These are phyloP conservation scores for Catenaria anguillulae DNA, from an alignment of 371 early-diverging fungal genomes.

Conservation along the genomic window DNA sequence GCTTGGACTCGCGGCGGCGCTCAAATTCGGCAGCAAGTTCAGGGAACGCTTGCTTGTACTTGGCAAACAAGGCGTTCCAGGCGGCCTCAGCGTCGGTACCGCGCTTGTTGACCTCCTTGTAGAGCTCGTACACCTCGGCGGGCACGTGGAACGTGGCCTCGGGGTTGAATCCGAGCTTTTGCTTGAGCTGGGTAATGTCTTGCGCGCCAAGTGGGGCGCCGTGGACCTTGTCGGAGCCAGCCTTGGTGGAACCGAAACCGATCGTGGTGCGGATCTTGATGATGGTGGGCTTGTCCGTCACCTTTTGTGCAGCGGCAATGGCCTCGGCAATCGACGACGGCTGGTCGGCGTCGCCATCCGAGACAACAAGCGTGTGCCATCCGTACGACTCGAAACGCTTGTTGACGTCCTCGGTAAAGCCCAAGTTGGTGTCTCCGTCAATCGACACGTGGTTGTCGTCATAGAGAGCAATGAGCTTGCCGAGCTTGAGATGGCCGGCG, in stretches of 20 bases:
- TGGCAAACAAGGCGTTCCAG: slow-evolving; percentile 58
- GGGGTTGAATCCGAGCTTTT: slow-evolving; percentile 67
- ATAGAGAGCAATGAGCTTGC: slow-evolving; percentile 91
- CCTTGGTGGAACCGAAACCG: slow-evolving; percentile 69
- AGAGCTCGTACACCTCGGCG: slow-evolving; percentile 48
- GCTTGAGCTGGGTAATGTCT: slow-evolving; percentile 75
- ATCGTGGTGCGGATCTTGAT: slow-evolving; percentile 63
- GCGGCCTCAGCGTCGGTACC: slow-evolving; percentile 45
- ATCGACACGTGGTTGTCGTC: slow-evolving; percentile 95
- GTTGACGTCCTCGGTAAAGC: slow-evolving; percentile 87
- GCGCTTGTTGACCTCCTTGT: slow-evolving; percentile 35
- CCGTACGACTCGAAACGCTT: slow-evolving; percentile 86
- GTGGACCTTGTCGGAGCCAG: slow-evolving; percentile 80
- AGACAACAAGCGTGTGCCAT: slow-evolving; percentile 73
- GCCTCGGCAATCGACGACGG: slow-evolving; percentile 50
- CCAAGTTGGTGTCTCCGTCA: slow-evolving; percentile 42
- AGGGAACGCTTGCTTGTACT: slow-evolving; percentile 49
- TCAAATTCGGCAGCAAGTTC: slow-evolving; percentile 53
- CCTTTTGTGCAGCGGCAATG: slow-evolving; percentile 61
- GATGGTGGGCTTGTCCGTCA: slow-evolving; percentile 71
- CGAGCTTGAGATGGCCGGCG: slow-evolving; percentile 92
- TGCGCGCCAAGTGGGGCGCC: slow-evolving; percentile 83
- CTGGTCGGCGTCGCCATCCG: slow-evolving; percentile 72
- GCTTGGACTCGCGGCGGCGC: slow-evolving; percentile 54
- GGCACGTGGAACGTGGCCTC: slow-evolving; percentile 59